Conservation (phyloP, 805 yeast species). For the Lachancea dasiensis region DNA sequence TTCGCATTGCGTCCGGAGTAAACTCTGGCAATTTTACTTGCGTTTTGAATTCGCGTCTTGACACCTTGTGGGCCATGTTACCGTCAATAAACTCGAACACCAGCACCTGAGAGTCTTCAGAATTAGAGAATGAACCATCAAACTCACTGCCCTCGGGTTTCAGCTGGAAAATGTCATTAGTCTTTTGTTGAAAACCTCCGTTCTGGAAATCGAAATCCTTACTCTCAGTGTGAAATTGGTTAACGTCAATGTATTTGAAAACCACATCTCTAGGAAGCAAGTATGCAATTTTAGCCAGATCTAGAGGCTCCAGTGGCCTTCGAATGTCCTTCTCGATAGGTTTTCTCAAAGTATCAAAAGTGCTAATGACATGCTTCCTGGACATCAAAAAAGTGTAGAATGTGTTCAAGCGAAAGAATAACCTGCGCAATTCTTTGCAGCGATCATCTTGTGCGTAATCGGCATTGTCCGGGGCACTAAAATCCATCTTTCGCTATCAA, state of each 20-base stretch:
- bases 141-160: constrained; percentile 34
- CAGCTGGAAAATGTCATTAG: constrained; percentile 45
- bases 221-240: constrained; percentile 44
- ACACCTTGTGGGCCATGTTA: constrained; percentile 43
- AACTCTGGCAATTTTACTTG: constrained; percentile 47
- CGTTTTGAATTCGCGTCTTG: constrained; percentile 36
- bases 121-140: constrained; percentile 20
- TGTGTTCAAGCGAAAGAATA: constrained; percentile 51
- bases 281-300: constrained; percentile 56
- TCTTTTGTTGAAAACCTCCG: constrained; percentile 52
- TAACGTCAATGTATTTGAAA: constrained; percentile 74
- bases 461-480: neutral
- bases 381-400: constrained; percentile 58
- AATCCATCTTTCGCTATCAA: neutral
- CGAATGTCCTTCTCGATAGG: constrained; percentile 47
- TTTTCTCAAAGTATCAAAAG: constrained; percentile 46
- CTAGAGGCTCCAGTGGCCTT: constrained; percentile 42
- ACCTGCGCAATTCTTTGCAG: constrained; percentile 39
- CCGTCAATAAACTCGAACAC: constrained; percentile 77
- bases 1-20: constrained; percentile 51
- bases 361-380: constrained; percentile 53
- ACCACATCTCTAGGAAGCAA: constrained; percentile 64
- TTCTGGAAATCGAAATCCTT: constrained; percentile 34
- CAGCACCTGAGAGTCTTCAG: constrained; percentile 46
- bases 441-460: constrained; percentile 1